phyloP scores from a whole-genome alignment of 1,284 basidiomycete genomes.

The Fomitopsis pinicola region DNA sequence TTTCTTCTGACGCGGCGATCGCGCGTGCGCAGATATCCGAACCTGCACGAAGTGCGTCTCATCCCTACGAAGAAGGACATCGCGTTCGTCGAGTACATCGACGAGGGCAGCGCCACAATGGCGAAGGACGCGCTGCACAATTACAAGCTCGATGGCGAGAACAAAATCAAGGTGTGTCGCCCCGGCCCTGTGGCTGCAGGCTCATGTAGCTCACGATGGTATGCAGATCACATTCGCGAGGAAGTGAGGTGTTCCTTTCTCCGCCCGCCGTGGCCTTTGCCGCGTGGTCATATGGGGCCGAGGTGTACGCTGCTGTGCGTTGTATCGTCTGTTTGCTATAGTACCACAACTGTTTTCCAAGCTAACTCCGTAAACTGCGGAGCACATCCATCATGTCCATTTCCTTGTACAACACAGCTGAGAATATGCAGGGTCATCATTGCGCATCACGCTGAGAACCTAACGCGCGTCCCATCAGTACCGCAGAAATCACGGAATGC shows the following conservation, averaged over 20 bases:
- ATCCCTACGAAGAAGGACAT: slow-evolving; percentile 95
- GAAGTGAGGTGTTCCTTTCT: slow-evolving; percentile 31
- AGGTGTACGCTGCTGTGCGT: not conserved
- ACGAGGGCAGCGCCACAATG: slow-evolving; percentile 84
- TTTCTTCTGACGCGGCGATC: slow-evolving; percentile 6
- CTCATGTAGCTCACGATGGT: not conserved
- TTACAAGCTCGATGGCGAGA: slow-evolving; percentile 92
- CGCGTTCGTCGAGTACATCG: slow-evolving; percentile 92
- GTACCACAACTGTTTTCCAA: not conserved
- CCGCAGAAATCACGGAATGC: not conserved
- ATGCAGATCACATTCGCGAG: slow-evolving; percentile 57
- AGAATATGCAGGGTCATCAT: not conserved
- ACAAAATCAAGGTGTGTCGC: slow-evolving; percentile 86
- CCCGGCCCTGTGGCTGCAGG: slow-evolving; percentile 1
- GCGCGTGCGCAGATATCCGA: slow-evolving; percentile 65
- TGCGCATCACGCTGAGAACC: not conserved
- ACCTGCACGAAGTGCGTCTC: slow-evolving; percentile 92
- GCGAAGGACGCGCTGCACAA: slow-evolving; percentile 96
- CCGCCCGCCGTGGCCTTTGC: not conserved
- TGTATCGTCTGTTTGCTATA: not conserved
- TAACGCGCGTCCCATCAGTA: not conserved
- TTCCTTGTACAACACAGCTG: not conserved
- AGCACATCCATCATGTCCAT: too few relatives aligned
- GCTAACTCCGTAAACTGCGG: not conserved
- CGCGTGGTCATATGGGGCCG: not conserved